phyloP scores from a whole-genome alignment of 306 rosid genomes.

The Oxytropis ochrocephala region DNA sequence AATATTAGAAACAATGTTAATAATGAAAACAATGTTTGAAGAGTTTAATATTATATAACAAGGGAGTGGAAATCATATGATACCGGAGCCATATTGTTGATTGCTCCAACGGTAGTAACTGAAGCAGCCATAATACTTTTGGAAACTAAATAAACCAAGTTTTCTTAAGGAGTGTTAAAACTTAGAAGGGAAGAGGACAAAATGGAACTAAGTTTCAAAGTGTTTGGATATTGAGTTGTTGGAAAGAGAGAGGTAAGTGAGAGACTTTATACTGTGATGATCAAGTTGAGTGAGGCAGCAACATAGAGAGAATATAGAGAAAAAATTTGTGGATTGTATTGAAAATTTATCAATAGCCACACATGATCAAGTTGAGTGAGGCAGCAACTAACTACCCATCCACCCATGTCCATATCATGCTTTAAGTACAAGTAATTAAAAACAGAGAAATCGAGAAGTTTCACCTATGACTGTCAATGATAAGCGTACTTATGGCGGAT shows the following conservation, averaged over 20 bases:
- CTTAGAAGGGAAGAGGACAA: not conserved
- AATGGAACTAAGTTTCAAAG: constrained; percentile 6
- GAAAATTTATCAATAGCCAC: constrained; percentile 32
- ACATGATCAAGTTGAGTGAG: no score
- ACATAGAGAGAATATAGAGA: not conserved
- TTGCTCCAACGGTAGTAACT: constrained; percentile 43
- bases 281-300: not conserved
- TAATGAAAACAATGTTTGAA: not conserved
- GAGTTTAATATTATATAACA: not conserved
- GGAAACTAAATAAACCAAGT: not conserved
- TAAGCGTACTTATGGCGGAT: no score
- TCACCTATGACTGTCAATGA: not conserved
- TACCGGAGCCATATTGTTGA: constrained; percentile 56
- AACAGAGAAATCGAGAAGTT: constrained; percentile 6
- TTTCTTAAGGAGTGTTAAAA: not conserved
- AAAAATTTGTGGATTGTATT: constrained; percentile 19
- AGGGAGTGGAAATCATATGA: constrained; percentile 15
- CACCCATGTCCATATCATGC: not conserved
- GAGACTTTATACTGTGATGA: constrained; percentile 25
- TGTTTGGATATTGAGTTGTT: constrained; percentile 13
- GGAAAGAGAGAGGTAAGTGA: constrained; percentile 14
- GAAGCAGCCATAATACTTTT: constrained; percentile 51
- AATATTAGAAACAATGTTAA: not conserved
- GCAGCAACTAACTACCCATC: not conserved
- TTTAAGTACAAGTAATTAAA: not conserved